A percentile compares a stretch with the other conserved stretches of the same genome.
These are phyloP conservation scores for Saccharomycopsis sp. DNA, from an alignment of 805 yeast species.

Conservation along the genomic window DNA sequence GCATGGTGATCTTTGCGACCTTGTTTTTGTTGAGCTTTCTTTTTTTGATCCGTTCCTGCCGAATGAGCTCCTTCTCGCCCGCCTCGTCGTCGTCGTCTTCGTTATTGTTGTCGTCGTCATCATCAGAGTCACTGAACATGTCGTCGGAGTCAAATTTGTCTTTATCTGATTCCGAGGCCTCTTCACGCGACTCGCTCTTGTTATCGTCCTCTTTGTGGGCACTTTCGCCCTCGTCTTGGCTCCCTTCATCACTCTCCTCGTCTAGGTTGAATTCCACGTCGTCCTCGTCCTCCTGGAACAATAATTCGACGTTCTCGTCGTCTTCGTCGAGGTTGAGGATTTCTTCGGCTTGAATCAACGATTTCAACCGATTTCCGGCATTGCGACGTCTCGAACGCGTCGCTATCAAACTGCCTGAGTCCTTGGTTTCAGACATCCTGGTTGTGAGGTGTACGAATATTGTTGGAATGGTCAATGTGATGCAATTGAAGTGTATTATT, in stretches of 20 bases:
- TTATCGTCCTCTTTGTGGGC: neutral
- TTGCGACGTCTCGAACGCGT: slow-evolving; percentile 75
- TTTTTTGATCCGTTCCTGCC: slow-evolving; percentile 25
- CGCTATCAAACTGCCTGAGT: slow-evolving; percentile 51
- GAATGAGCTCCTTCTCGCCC: slow-evolving; percentile 38
- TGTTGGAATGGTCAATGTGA: no score
- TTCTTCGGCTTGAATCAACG: slow-evolving; percentile 62
- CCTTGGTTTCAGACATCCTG: neutral
- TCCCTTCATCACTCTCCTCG: slow-evolving; percentile 8
- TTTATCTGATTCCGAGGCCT: neutral
- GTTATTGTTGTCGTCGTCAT: slow-evolving; percentile 37
- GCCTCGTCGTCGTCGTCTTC: slow-evolving; percentile 17
- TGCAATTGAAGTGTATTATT: no score
- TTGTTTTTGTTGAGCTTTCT: slow-evolving; percentile 28
- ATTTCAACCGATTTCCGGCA: slow-evolving; percentile 81
- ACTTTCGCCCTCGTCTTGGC: neutral
- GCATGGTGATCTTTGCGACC: slow-evolving; percentile 30
- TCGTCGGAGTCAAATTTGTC: slow-evolving; percentile 32
- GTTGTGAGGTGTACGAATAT: no score
- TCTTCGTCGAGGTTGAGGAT: slow-evolving; percentile 48
- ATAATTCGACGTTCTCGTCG: slow-evolving; percentile 65
- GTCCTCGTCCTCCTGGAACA: slow-evolving; percentile 44
- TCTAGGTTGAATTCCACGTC: slow-evolving; percentile 17
- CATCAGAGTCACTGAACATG: slow-evolving; percentile 46
- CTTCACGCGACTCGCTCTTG: neutral